Conservation (phyloP, 129 eudicot genomes). For the Heracleum sosnowskyi region DNA sequence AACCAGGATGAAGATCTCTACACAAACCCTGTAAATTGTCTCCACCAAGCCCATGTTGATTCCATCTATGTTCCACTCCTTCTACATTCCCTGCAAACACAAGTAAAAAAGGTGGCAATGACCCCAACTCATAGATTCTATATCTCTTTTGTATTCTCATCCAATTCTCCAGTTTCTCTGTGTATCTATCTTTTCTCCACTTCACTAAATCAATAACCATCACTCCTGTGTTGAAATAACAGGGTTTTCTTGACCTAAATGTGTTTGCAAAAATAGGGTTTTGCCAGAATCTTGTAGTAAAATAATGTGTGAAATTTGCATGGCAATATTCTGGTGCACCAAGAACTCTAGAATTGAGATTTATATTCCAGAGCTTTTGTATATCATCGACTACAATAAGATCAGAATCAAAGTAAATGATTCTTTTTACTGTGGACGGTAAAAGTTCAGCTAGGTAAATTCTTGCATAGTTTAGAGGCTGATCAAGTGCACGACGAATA, state of each 20-base stretch:
- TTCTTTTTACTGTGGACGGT: slow-evolving; percentile 52
- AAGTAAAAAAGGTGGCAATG: slow-evolving; percentile 66
- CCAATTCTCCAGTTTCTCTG: slow-evolving; percentile 62
- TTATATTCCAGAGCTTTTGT: slow-evolving; percentile 44
- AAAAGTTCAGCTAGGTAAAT: slow-evolving; percentile 75
- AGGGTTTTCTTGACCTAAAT: slow-evolving; percentile 33
- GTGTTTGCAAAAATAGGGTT: slow-evolving; percentile 29
- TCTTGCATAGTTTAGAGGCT: slow-evolving; percentile 86
- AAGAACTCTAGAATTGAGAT: slow-evolving; percentile 47
- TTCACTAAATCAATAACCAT: slow-evolving; percentile 68
- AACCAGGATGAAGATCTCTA: slow-evolving; percentile 79
- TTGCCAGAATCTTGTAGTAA: slow-evolving; percentile 65
- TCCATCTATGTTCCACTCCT: slow-evolving; percentile 81
- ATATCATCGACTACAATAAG: slow-evolving; percentile 77
- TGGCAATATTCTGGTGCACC: slow-evolving; percentile 92
- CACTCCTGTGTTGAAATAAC: slow-evolving; percentile 89
- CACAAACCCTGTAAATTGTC: slow-evolving; percentile 63
- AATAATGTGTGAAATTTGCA: slow-evolving; percentile 77
- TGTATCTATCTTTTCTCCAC: slow-evolving; percentile 49
- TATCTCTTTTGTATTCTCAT: slow-evolving; percentile 66
- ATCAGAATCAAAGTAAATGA: slow-evolving; percentile 90
- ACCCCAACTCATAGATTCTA: slow-evolving; percentile 67
- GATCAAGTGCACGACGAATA: slow-evolving; percentile 85
- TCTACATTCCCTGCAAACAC: slow-evolving; percentile 75
- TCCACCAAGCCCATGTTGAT: slow-evolving; percentile 80